Base-by-base conservation (phyloP, 176 grass and related monocot species). In the Chloris gayana region DNA sequence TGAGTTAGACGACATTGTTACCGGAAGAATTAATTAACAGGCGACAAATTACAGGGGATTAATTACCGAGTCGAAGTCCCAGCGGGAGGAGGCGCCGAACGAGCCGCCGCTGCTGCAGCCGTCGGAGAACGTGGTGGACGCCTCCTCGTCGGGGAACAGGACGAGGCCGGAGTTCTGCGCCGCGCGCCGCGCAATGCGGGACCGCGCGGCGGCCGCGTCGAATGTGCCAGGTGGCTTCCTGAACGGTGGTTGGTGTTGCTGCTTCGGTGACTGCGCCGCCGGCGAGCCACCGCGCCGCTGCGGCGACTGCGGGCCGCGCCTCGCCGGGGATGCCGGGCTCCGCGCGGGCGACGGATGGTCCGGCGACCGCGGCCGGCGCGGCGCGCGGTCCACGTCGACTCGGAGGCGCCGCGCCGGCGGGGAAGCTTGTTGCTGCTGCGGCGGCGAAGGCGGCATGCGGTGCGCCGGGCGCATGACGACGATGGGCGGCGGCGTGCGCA, bases 401-500 rank as follows among this genome's bases (percentile, higher is more conserved):
- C 39, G 69, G 14, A 82, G 11, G 22, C 78, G 67, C 33, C 74
- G 19, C 0, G 31, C 34, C 7, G 86, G 45, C 0, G 46, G 35
- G 4, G 58, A 19, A 15, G 42, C n/a, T n/a, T n/a, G n/a, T n/a
- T n/a, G 2, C 9, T 10, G 10, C 41, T 1, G 10, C 41, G 60
- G 19, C 9, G 88, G 77, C 2, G 58, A 49, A 14, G 47, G 80
- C 68, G 72, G 56, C 22, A 68, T 42, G 58, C 85, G 89, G 0
- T 15, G 12, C 0, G 68, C 76, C 11, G 90, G 93, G 57, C 78
- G 89, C 92, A 95, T 93, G 35, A 93, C 74, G 44, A 99, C 88
- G 74, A 99, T 95, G 0, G 92, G 92, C 6, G 90, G 78, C 42
- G 86, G 64, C 7, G 73, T 34, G 0, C 22, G 7, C 0, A 9